These are phyloP conservation scores for Achaetomiella virescens DNA, from an alignment of 495 filamentous ascomycete species.

Conservation along the genomic window DNA sequence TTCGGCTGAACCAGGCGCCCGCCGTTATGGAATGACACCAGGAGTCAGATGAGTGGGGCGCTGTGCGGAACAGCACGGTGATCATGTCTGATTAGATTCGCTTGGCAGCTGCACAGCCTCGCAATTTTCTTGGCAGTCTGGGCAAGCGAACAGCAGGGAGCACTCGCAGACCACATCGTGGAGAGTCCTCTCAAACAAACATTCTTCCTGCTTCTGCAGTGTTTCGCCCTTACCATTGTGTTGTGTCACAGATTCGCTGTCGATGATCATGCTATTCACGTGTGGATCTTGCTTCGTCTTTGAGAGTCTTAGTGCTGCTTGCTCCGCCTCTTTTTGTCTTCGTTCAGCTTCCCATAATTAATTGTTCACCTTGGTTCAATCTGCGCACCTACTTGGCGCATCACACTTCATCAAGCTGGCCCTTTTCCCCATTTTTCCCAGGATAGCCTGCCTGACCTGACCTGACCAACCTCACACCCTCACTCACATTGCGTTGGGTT, in stretches of 20 bases:
- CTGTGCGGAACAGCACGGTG: neutral
- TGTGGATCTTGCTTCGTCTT: too few species aligned
- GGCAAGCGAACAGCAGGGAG: neutral
- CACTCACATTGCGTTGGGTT: too few species aligned
- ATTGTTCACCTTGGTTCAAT: too few species aligned
- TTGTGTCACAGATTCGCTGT: neutral
- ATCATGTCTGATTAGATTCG: conserved; percentile 7
- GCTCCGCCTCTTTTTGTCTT: neutral
- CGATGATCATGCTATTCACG: neutral
- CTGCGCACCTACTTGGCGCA: neutral
- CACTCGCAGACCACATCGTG: neutral
- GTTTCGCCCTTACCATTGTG: neutral
- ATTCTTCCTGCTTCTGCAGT: too few species aligned
- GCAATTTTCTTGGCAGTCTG: neutral
- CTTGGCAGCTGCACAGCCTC: conserved; percentile 9
- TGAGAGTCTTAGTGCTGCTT: neutral
- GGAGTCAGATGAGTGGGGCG: neutral
- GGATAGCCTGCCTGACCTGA: too few species aligned
- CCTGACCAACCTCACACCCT: too few species aligned
- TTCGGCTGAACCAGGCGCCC: neutral
- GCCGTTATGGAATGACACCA: neutral
- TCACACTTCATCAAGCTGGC: neutral
- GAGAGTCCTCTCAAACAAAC: too few species aligned
- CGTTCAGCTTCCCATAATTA: neutral
- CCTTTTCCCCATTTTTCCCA: neutral